Evolutionary conservation across 352 stramenopile genomes (phyloP), one percentile per base, ranked within the genome.

Genomic region (Globisporangium radiosum): DNA sequence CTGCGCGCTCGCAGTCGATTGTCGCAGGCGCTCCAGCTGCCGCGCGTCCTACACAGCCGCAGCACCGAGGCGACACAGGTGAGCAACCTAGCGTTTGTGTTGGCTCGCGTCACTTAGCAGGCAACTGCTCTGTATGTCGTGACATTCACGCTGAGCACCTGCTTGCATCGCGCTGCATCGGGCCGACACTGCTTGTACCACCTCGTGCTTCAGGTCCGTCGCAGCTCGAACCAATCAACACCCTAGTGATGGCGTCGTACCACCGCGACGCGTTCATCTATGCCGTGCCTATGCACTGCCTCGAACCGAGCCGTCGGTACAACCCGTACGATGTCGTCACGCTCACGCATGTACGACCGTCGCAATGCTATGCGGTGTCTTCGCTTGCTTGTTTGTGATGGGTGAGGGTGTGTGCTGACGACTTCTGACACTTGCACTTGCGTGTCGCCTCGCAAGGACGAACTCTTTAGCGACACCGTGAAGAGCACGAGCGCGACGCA

Each of bases 311-410:
- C 6, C 55, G 71, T 0, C 66, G 60, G 10, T 89, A 89, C 57
- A 77, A 92, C 36, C 82, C 82, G 1, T 92, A 90, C 64, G 70
- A 88, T 33, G 78, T 92, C 43, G 62, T 77, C 47, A 73, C 70
- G 8, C 62, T 92, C 6, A 73, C 82, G 0, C 76, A 86, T 65
- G 81, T 90, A 72, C 33, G 67, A 49, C 47, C 62, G 14, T 14
- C 11, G 3, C 47, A 9, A 38, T 17, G 9, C 5, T 15, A 6
- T 39, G 17, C 39, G 17, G 8, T 40, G 33, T 25, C 7, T n/a
- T 33, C 25, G 25, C 25, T 33, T 33, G 25, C 25, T 33, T 33
- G 25, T 33, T 3, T 33, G 25, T 33, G 25, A 3, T 33, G 2
- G 2, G 25, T 33, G 25, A 33, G 25, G 25, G 25, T 33, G 25